Evolutionary conservation across 345 rosid species (phyloP).

Genomic region (Linum tenue): DNA sequence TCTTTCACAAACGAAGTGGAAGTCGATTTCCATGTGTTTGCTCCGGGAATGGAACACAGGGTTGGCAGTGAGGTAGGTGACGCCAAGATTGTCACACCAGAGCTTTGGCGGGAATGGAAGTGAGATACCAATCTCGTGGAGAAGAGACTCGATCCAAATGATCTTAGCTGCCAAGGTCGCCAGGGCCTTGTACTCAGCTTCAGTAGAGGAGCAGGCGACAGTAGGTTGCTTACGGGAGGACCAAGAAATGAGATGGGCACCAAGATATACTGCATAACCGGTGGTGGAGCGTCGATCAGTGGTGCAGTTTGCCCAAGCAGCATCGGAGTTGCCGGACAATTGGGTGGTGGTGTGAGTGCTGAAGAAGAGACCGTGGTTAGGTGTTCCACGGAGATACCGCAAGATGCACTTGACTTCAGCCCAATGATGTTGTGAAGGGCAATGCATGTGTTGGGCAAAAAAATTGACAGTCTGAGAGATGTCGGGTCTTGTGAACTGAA

Average conservation of each 20-base stretch:
- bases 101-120: not conserved
- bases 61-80: too few species aligned
- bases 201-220: not conserved
- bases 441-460: conserved; percentile 8
- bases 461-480: not conserved
- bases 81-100: too few species aligned
- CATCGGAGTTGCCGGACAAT: conserved; percentile 10
- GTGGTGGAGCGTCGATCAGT: not conserved
- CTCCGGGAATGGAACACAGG: too few species aligned
- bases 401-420: conserved; percentile 7
- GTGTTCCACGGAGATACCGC: conserved; percentile 9
- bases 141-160: not conserved
- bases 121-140: not conserved
- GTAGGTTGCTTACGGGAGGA: not conserved
- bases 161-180: not conserved
- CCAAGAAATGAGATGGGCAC: not conserved
- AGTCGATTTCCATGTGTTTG: not conserved
- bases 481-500: conserved; percentile 5
- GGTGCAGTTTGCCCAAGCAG: not conserved
- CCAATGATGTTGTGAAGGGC: conserved; percentile 8
- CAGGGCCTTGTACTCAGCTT: not conserved
- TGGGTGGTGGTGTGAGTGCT: not conserved
- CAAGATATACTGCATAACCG: not conserved
- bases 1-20: too few species aligned
- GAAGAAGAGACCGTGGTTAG: conserved; percentile 4